Evolutionary conservation across 1,284 basidiomycete species (phyloP).

Genomic region (Cutaneotrichosporon arboriforme): DNA sequence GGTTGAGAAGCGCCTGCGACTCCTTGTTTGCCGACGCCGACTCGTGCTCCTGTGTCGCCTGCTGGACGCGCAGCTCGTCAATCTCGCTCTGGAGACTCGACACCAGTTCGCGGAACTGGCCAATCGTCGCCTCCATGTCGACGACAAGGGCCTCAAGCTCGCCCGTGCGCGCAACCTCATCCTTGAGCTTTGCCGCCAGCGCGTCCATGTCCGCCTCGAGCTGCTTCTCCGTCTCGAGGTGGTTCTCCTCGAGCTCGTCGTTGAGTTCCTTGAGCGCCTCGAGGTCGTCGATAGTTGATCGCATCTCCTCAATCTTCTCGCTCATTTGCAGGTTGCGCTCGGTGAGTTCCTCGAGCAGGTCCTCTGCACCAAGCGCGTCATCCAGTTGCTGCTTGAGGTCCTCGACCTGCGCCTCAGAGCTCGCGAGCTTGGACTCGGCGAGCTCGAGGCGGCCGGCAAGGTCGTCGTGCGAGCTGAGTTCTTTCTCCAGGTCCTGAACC

Average conservation of each 20-base stretch:
- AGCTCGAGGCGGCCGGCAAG: slow-evolving; percentile 63
- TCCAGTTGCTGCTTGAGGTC: slow-evolving; percentile 93
- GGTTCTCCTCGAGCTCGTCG: slow-evolving; percentile 96
- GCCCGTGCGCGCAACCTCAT: slow-evolving; percentile 61
- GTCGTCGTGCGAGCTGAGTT: slow-evolving; percentile 55
- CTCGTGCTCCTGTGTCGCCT: slow-evolving; percentile 74
- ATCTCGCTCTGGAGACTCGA: slow-evolving; percentile 81
- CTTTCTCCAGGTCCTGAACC: slow-evolving; percentile 83
- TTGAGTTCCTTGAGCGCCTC: slow-evolving; percentile 93
- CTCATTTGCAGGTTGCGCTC: slow-evolving; percentile 87
- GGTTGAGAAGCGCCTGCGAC: slow-evolving; percentile 75
- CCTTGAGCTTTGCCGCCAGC: slow-evolving; percentile 55
- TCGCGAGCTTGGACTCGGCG: slow-evolving; percentile 68
- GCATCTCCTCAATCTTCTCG: slow-evolving; percentile 94
- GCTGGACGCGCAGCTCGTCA: slow-evolving; percentile 70
- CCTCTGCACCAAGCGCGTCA: slow-evolving; percentile 89
- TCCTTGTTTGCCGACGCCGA: slow-evolving; percentile 68
- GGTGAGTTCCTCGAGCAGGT: slow-evolving; percentile 90
- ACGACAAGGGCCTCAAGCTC: slow-evolving; percentile 68
- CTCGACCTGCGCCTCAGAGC: slow-evolving; percentile 83
- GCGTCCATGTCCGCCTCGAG: slow-evolving; percentile 82
- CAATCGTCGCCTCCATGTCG: slow-evolving; percentile 80
- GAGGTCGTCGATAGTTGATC: slow-evolving; percentile 88
- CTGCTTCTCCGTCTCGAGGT: slow-evolving; percentile 87
- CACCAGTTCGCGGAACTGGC: slow-evolving; percentile 86